Percentiles rank a stretch among this genome's conserved stretches.
Conservation (phyloP, 257 asterid genomes). For the Eucommia ulmoides region DNA sequence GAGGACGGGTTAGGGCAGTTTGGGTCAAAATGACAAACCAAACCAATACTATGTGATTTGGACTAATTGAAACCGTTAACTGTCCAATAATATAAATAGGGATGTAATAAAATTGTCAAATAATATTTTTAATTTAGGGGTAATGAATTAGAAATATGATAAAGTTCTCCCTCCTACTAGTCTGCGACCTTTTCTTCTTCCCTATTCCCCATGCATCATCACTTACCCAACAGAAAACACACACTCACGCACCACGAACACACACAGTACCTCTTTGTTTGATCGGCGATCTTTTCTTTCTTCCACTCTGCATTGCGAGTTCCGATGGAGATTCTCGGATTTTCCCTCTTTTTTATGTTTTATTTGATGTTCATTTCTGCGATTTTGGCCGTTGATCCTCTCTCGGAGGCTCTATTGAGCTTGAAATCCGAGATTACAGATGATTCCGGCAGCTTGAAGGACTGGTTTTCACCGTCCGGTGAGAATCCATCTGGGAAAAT, state of each 20-base stretch:
- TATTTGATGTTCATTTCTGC: constrained; percentile 19
- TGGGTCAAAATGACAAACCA: too few relatives aligned
- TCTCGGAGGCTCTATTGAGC: constrained; percentile 64
- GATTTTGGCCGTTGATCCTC: constrained; percentile 45
- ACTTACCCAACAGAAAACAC: constrained; percentile 9
- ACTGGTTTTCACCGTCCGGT: constrained; percentile 47
- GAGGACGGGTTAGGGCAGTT: too few relatives aligned
- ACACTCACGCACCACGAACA: constrained; percentile 12
- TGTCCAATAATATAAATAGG: too few relatives aligned
- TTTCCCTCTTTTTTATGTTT: constrained; percentile 18
- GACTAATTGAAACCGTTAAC: too few relatives aligned
- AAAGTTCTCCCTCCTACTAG: too few relatives aligned
- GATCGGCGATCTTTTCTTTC: constrained; percentile 8
- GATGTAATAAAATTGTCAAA: too few relatives aligned
- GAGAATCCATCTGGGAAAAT: constrained; percentile 19
- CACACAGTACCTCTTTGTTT: constrained; percentile 6
- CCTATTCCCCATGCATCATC: constrained; percentile 77
- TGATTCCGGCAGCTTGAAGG: constrained; percentile 34
- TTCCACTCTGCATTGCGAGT: constrained; percentile 35
- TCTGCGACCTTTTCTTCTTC: constrained; percentile 35
- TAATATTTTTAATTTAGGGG: too few relatives aligned
- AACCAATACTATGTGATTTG: too few relatives aligned
- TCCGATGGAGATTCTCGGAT: constrained; percentile 69
- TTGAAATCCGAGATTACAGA: constrained; percentile 59
- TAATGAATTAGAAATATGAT: too few relatives aligned